Evolutionary conservation across 83 land plant genomes (phyloP).

Genomic region (Thuja plicata): DNA sequence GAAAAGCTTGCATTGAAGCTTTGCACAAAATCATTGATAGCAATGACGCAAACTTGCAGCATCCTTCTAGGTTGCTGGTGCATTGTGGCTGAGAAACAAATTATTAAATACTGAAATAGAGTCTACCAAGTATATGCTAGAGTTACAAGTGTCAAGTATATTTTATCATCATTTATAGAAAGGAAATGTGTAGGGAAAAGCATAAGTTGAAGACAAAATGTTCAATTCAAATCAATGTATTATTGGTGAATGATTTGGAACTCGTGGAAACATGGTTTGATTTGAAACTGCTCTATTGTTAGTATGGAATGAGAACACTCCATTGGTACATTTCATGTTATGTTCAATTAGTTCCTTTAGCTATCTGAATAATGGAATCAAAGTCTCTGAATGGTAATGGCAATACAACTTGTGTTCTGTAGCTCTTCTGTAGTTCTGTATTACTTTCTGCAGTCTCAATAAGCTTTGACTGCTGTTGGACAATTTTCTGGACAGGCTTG

Average conservation of each 20-base stretch:
- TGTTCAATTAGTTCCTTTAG: background rate
- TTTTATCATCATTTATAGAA: background rate
- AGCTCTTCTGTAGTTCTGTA: background rate
- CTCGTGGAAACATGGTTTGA: background rate
- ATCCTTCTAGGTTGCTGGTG: background rate
- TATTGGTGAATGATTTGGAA: background rate
- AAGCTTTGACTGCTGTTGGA: background rate
- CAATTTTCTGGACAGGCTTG: conserved; percentile 48
- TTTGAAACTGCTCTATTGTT: background rate
- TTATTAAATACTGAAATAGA: background rate
- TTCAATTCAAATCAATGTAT: background rate
- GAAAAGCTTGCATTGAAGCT: background rate
- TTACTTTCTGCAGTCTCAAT: background rate
- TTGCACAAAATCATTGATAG: background rate
- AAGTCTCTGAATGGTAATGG: background rate
- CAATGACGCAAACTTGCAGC: background rate
- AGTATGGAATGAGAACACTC: background rate
- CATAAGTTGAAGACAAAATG: background rate
- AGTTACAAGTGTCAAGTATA: background rate
- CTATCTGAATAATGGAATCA: background rate
- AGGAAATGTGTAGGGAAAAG: background rate
- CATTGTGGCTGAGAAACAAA: background rate
- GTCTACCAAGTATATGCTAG: background rate
- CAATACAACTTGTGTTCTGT: conserved; percentile 1
- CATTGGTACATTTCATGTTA: background rate